phyloP scores from a whole-genome alignment of 2,329 filamentous ascomycete species.

The Colletotrichum eremochloae region DNA sequence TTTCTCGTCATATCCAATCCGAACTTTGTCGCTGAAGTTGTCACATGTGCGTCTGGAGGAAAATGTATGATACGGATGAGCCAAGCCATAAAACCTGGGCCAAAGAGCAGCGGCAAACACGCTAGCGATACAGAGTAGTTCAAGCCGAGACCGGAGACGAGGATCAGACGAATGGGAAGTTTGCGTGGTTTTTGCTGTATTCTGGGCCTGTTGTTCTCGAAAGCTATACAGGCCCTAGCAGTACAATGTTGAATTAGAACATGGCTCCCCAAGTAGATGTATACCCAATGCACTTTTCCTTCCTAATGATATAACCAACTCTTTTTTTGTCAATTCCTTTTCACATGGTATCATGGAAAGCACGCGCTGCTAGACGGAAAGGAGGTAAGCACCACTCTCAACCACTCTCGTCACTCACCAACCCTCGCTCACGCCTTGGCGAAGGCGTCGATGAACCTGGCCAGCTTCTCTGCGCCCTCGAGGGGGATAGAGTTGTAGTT shows the following conservation, averaged over 20 bases:
- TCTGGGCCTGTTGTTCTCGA: background rate
- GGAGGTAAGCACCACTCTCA: too few species aligned
- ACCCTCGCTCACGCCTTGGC: conserved; percentile 53
- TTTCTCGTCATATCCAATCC: background rate
- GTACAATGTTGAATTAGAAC: conserved; percentile 32
- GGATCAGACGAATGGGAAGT: too few species aligned
- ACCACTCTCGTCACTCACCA: background rate
- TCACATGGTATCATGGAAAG: conserved; percentile 35
- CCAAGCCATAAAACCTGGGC: background rate
- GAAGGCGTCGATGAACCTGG: conserved; percentile 70
- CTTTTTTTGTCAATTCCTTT: conserved; percentile 1
- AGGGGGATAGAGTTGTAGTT: conserved; percentile 90
- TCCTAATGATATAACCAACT: background rate
- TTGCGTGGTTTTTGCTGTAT: background rate
- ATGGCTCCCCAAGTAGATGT: conserved; percentile 22
- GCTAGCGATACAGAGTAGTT: background rate
- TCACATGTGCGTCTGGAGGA: background rate
- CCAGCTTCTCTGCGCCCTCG: conserved; percentile 76
- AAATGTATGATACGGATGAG: background rate
- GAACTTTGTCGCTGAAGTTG: too few species aligned
- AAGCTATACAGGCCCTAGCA: conserved; percentile 5
- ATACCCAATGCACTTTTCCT: conserved; percentile 12
- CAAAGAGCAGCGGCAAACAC: background rate
- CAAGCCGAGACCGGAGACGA: background rate
- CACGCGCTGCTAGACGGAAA: background rate